phyloP scores from a whole-genome alignment of 1,284 basidiomycete genomes.

The Chalciporus sp. region DNA sequence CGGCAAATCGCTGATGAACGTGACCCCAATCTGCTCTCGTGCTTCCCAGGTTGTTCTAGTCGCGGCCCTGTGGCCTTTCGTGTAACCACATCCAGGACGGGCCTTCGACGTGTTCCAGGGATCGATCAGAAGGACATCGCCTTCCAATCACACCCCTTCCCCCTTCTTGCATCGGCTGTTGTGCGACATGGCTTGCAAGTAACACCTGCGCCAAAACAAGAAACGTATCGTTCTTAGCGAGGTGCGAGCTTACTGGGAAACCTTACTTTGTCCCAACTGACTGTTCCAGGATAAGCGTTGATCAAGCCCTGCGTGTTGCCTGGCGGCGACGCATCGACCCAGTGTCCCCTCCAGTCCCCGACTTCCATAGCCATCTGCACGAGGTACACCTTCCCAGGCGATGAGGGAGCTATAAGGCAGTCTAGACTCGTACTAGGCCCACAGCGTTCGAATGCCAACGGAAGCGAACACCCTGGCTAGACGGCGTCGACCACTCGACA shows the following conservation, averaged over 20 bases:
- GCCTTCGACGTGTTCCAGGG: conserved; percentile 1
- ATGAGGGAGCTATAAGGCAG: conserved; percentile 26
- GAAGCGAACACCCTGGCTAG: background rate
- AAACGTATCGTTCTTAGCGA: background rate
- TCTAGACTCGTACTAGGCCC: conserved; percentile 1
- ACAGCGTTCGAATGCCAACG: background rate
- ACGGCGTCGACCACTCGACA: background rate
- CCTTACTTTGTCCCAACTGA: background rate
- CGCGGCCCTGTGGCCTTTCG: background rate
- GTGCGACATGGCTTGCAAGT: no score
- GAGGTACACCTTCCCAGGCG: conserved; percentile 24
- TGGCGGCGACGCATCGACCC: background rate
- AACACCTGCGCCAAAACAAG: background rate
- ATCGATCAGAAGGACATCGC: no score
- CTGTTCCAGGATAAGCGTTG: background rate
- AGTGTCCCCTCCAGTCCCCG: background rate
- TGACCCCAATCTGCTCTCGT: conserved; percentile 9
- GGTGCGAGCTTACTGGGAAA: background rate
- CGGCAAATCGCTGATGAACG: conserved; percentile 8
- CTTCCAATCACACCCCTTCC: no score
- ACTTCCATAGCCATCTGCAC: conserved; percentile 14
- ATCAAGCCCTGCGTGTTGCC: background rate
- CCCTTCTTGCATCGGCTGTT: no score
- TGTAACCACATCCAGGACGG: background rate
- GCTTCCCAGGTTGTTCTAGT: background rate